These are phyloP conservation scores for Aspergillus fructus DNA, from an alignment of 2,329 filamentous ascomycete genomes.

Conservation along the genomic window DNA sequence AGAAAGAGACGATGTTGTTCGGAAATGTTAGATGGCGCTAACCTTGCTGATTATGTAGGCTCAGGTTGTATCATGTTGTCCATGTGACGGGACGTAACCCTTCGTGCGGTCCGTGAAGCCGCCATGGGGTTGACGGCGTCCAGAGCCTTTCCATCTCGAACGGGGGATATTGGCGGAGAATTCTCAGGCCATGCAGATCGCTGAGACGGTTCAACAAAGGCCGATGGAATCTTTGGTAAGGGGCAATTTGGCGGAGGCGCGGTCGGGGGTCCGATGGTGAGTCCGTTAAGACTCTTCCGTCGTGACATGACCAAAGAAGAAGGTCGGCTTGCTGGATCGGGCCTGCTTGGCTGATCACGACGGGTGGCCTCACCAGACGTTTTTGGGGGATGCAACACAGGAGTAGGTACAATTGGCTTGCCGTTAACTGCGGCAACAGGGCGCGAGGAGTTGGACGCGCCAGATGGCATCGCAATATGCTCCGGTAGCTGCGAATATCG, in stretches of 20 bases:
- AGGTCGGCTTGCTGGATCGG: constrained; percentile 6
- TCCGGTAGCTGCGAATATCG: constrained; percentile 20
- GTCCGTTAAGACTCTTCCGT: constrained; percentile 35
- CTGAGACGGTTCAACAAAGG: constrained; percentile 11
- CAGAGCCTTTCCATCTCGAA: constrained; percentile 10
- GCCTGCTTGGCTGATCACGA: constrained; percentile 10
- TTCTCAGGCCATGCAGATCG: constrained; percentile 2
- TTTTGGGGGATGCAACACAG: not conserved
- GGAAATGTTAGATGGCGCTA: not conserved
- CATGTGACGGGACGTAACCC: not conserved
- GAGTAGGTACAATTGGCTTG: not conserved
- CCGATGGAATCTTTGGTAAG: constrained; percentile 32
- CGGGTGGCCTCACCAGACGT: not conserved
- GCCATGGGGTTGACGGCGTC: not conserved
- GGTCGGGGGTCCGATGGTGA: constrained; percentile 29
- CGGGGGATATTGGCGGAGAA: constrained; percentile 11
- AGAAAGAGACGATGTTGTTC: constrained; percentile 1
- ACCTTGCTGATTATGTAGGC: not conserved
- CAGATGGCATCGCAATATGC: not conserved
- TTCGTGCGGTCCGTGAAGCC: constrained; percentile 2
- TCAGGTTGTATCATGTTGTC: not conserved
- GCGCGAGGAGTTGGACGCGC: not conserved
- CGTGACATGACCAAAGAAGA: constrained; percentile 21
- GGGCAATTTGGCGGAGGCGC: constrained; percentile 36
- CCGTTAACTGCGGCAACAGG: not conserved